These are phyloP conservation scores for Guyanaporus albipodus DNA, from an alignment of 768 basidiomycete genomes.

Conservation along the genomic window DNA sequence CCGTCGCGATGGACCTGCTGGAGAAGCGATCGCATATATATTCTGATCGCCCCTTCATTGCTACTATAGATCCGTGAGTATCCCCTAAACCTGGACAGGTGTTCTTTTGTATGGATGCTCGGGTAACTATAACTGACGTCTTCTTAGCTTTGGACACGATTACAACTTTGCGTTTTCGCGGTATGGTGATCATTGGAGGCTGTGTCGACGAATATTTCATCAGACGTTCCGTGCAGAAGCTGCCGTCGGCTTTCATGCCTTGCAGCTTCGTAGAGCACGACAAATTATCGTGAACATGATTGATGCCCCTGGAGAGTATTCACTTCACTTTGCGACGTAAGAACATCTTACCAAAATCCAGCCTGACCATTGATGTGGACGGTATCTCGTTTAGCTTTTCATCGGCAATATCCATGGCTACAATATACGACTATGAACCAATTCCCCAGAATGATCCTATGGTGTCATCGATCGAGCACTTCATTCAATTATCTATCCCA, in stretches of 20 bases:
- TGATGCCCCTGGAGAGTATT: slow-evolving; percentile 4
- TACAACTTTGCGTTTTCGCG: slow-evolving; percentile 1
- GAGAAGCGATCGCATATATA: too few species aligned
- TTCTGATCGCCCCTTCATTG: too few species aligned
- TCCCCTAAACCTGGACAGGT: too few species aligned
- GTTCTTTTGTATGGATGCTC: not conserved
- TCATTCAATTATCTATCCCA: slow-evolving; percentile 2
- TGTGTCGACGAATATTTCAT: slow-evolving; percentile 18
- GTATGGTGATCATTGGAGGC: not conserved
- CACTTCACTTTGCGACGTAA: slow-evolving; percentile 11
- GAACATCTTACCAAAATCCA: too few species aligned
- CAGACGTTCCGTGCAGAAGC: slow-evolving; percentile 14
- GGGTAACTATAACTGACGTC: not conserved
- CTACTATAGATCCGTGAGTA: slow-evolving; percentile 21
- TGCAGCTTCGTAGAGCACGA: slow-evolving; percentile 14
- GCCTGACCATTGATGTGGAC: too few species aligned
- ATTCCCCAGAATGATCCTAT: slow-evolving; percentile 12
- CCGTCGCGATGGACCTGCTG: too few species aligned
- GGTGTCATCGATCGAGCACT: slow-evolving; percentile 11
- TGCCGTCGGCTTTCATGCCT: slow-evolving; percentile 4
- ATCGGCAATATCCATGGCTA: slow-evolving; percentile 27
- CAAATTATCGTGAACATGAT: slow-evolving; percentile 10
- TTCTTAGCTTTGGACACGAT: slow-evolving; percentile 16
- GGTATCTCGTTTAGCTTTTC: slow-evolving; percentile 25
- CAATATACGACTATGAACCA: slow-evolving; percentile 22